Evolutionary conservation across 1,139 yeast species (phyloP).

Genomic region (Yamadazyma jaroonii): DNA sequence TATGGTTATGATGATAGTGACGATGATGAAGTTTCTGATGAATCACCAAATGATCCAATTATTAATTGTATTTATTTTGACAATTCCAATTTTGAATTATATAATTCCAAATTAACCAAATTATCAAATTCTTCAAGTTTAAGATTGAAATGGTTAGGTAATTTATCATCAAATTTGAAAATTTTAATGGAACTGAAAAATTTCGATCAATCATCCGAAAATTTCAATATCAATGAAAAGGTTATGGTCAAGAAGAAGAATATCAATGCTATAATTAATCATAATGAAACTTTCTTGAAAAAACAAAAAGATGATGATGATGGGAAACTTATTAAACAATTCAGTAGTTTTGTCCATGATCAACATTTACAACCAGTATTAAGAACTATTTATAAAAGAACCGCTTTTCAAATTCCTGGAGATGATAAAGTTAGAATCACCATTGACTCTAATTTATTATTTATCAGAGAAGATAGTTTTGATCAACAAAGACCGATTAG

Average conservation of each 20-base stretch:
- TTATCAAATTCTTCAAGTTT: slow-evolving; percentile 70
- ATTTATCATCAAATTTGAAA: slow-evolving; percentile 70
- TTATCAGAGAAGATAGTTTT: slow-evolving; percentile 87
- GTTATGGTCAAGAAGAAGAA: slow-evolving; percentile 72
- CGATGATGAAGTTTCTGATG: slow-evolving; percentile 19
- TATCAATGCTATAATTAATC: slow-evolving; percentile 30
- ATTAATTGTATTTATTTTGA: slow-evolving; percentile 89
- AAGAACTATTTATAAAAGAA: slow-evolving; percentile 84
- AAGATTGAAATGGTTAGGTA: slow-evolving; percentile 90
- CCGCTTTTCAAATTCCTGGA: slow-evolving; percentile 98
- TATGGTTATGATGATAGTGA: slow-evolving; percentile 32
- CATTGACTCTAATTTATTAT: slow-evolving; percentile 83
- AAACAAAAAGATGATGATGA: slow-evolving; percentile 21
- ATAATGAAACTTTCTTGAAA: slow-evolving; percentile 24
- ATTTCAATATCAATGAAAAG: slow-evolving; percentile 55
- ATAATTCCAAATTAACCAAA: slow-evolving; percentile 77
- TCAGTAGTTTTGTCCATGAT: slow-evolving; percentile 63
- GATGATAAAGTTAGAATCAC: slow-evolving; percentile 88
- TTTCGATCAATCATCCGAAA: slow-evolving; percentile 55
- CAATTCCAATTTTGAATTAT: slow-evolving; percentile 75
- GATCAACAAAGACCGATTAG: slow-evolving; percentile 85
- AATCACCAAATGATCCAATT: slow-evolving; percentile 58
- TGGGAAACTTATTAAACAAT: slow-evolving; percentile 49
- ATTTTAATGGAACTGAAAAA: slow-evolving; percentile 79
- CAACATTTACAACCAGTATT: slow-evolving; percentile 77